Percentiles rank a stretch among this genome's conserved stretches.
phyloP scores from a whole-genome alignment of 768 basidiomycete species.

The Imleria badia region DNA sequence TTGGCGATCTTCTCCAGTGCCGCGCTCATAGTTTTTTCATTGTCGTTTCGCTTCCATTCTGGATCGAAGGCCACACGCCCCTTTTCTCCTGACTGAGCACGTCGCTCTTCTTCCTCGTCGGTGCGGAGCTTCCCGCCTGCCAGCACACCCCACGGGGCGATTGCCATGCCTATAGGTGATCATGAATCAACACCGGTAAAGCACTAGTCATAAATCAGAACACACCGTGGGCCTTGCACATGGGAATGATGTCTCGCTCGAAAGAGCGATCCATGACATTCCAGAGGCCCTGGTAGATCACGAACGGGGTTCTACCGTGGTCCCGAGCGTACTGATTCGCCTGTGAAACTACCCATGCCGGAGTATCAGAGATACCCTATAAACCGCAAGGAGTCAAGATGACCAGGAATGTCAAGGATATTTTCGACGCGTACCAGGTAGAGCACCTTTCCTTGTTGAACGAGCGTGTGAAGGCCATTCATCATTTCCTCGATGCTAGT shows the following conservation, averaged over 20 bases:
- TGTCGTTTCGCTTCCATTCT: constrained; percentile 36
- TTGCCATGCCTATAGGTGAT: constrained; percentile 15
- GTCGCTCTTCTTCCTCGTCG: constrained; percentile 31
- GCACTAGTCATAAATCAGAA: neutral
- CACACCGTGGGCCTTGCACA: constrained; percentile 33
- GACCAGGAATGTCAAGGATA: neutral
- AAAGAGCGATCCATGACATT: constrained; percentile 45
- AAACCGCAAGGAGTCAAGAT: neutral
- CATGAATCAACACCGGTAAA: neutral
- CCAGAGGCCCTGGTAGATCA: constrained; percentile 52
- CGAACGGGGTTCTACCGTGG: constrained; percentile 50
- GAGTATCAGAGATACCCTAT: constrained; percentile 44
- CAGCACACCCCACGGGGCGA: constrained; percentile 40
- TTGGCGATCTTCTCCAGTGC: constrained; percentile 41
- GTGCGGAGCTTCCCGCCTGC: constrained; percentile 32
- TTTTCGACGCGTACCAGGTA: constrained; percentile 32
- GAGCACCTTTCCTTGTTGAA: constrained; percentile 44
- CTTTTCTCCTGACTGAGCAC: constrained; percentile 33
- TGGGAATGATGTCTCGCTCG: constrained; percentile 53
- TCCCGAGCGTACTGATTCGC: constrained; percentile 52
- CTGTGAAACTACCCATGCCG: constrained; percentile 49
- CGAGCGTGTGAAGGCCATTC: constrained; percentile 43
- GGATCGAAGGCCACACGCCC: constrained; percentile 33
- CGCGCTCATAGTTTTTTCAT: constrained; percentile 34
- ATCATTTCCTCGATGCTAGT: constrained; percentile 48